Conservation (phyloP, 1,284 basidiomycete species). For the Melanopsichium pennsylvanicum region DNA sequence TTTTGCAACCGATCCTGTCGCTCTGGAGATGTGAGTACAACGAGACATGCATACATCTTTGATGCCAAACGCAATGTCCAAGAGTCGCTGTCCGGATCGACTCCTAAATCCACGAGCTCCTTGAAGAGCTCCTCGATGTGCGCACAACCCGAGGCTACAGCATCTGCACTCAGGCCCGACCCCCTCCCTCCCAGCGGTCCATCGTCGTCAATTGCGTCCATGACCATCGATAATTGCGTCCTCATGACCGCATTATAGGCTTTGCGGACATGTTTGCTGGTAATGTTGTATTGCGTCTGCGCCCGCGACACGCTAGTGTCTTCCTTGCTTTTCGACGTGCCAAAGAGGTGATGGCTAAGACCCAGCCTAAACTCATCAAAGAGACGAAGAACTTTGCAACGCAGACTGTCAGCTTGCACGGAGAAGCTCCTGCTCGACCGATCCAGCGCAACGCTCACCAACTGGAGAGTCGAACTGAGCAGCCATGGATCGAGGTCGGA, state of each 20-base stretch:
- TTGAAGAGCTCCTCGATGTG: slow-evolving; percentile 22
- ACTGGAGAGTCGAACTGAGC: slow-evolving; percentile 14
- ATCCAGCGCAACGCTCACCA: slow-evolving; percentile 41
- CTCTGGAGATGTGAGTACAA: neutral
- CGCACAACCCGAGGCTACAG: neutral
- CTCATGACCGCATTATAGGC: slow-evolving; percentile 43
- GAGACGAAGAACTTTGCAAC: slow-evolving; percentile 16
- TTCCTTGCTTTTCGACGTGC: too few relatives aligned
- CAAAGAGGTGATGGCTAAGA: slow-evolving; percentile 25
- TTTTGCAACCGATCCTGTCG: neutral
- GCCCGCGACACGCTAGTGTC: neutral
- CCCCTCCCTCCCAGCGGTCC: too few relatives aligned
- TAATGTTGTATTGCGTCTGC: neutral
- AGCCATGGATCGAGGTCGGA: neutral
- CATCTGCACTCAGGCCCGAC: neutral
- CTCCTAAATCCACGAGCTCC: slow-evolving; percentile 23
- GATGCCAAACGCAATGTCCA: slow-evolving; percentile 25
- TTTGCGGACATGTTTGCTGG: slow-evolving; percentile 9
- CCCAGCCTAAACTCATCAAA: slow-evolving; percentile 44
- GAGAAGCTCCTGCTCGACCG: slow-evolving; percentile 12
- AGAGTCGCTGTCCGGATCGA: slow-evolving; percentile 23
- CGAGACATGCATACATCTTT: slow-evolving; percentile 10
- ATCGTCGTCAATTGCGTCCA: neutral
- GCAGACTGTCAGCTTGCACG: neutral
- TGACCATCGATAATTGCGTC: neutral